phyloP scores from a whole-genome alignment of 1,284 basidiomycete genomes.

The Ustilago vetiveriae region DNA sequence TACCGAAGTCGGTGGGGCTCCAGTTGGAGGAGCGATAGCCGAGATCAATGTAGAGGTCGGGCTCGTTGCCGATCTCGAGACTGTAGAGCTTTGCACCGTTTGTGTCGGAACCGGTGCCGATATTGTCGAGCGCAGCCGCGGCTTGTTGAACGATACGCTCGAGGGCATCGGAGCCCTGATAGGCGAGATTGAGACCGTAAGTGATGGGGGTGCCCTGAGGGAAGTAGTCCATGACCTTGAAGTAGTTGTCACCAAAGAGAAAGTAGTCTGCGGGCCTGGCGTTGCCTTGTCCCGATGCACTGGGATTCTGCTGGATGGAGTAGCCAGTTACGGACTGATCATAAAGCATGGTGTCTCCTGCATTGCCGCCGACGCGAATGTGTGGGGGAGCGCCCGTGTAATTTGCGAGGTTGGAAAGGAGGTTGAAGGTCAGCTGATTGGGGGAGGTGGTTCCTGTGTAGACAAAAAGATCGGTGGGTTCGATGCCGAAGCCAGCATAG shows the following conservation, averaged over 20 bases:
- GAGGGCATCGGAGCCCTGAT: slow-evolving; percentile 34
- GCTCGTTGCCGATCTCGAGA: slow-evolving; percentile 59
- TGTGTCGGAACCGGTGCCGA: slow-evolving; percentile 18
- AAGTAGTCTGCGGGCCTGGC: slow-evolving; percentile 26
- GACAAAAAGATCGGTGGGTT: slow-evolving; percentile 49
- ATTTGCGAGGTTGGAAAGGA: slow-evolving; percentile 51
- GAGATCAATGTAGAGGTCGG: slow-evolving; percentile 51
- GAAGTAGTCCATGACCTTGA: slow-evolving; percentile 35
- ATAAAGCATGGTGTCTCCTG: slow-evolving; percentile 53
- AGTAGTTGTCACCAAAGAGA: slow-evolving; percentile 47
- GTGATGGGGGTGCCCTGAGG: slow-evolving; percentile 52
- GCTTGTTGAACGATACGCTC: slow-evolving; percentile 41
- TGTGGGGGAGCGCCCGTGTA: slow-evolving; percentile 55
- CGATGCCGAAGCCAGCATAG: slow-evolving; percentile 57
- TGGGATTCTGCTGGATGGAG: slow-evolving; percentile 25
- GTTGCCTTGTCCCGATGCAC: slow-evolving; percentile 25
- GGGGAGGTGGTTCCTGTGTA: slow-evolving; percentile 41
- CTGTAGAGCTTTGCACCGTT: slow-evolving; percentile 43
- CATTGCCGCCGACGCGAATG: slow-evolving; percentile 54
- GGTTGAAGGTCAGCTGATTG: slow-evolving; percentile 52
- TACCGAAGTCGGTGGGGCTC: slow-evolving; percentile 39
- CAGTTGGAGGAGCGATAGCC: slow-evolving; percentile 40
- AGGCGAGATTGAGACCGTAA: slow-evolving; percentile 55
- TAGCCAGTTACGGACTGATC: slow-evolving; percentile 18
- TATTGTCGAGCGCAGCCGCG: slow-evolving; percentile 26